Evolutionary conservation across 73 alveolate genomes (phyloP).

Genomic region (Symbiodinium pilosum): DNA sequence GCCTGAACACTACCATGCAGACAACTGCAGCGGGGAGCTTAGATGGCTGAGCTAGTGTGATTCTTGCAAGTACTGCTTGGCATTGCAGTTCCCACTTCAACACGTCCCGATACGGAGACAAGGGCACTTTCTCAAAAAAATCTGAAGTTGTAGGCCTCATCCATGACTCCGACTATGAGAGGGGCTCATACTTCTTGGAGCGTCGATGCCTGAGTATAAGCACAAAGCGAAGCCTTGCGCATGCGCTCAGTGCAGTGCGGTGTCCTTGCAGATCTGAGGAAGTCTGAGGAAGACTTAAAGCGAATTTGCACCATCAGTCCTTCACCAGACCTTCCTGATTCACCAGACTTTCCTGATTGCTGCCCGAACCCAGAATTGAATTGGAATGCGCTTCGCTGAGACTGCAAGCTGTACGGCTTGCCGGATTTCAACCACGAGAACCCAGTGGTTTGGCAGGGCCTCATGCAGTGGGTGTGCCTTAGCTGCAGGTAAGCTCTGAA

Average conservation of each 20-base stretch:
- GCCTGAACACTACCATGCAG: slow-evolving; percentile 89
- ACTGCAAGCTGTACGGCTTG: slow-evolving; percentile 90
- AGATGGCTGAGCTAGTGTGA: too few relatives aligned
- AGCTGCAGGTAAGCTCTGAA: not conserved
- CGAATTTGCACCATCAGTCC: too few relatives aligned
- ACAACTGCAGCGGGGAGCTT: slow-evolving; percentile 59
- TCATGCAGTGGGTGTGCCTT: slow-evolving; percentile 82
- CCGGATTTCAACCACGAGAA: slow-evolving; percentile 93
- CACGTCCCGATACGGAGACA: not conserved
- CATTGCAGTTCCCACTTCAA: not conserved
- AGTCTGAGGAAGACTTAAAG: too few relatives aligned
- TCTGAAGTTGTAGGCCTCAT: slow-evolving; percentile 25
- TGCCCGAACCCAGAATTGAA: too few relatives aligned
- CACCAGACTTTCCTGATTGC: too few relatives aligned
- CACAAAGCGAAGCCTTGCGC: too few relatives aligned
- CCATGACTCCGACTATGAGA: slow-evolving; percentile 90
- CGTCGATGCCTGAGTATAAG: slow-evolving; percentile 27
- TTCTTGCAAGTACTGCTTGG: not conserved
- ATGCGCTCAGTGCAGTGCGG: too few relatives aligned
- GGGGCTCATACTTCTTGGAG: slow-evolving; percentile 79
- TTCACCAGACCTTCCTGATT: too few relatives aligned
- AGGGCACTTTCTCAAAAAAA: not conserved
- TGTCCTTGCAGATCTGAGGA: too few relatives aligned
- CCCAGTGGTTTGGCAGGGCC: slow-evolving; percentile 90
- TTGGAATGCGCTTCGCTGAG: slow-evolving; percentile 3